phyloP scores from a whole-genome alignment of 2,329 filamentous ascomycete species.

The Xylaria sp. region DNA sequence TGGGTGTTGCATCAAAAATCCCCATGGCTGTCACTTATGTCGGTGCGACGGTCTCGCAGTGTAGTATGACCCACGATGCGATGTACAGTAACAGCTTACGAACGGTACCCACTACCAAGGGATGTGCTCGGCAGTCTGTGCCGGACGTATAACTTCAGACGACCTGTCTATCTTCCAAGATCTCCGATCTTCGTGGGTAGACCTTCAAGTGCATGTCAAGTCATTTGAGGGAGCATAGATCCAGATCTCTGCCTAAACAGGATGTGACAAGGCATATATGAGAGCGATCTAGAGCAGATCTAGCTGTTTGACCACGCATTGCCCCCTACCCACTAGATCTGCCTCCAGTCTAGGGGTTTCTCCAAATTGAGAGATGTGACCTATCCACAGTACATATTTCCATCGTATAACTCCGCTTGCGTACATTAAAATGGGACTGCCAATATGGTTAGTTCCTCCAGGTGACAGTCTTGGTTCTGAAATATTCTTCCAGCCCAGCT shows the following conservation, averaged over 20 bases:
- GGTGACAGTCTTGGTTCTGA: slow-evolving; percentile 42
- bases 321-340: background rate
- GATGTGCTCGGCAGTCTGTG: too few species aligned
- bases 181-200: background rate
- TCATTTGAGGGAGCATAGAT: background rate
- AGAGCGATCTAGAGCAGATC: background rate
- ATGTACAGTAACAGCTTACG: background rate
- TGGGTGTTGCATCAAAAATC: background rate
- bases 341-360: background rate
- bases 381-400: background rate
- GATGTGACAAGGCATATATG: background rate
- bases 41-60: background rate
- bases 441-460: slow-evolving; percentile 36
- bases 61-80: background rate
- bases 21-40: background rate
- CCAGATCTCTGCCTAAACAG: background rate
- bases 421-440: slow-evolving; percentile 6
- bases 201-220: background rate
- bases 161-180: background rate
- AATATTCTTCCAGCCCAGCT: slow-evolving; percentile 41
- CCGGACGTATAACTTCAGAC: background rate
- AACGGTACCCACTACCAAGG: background rate
- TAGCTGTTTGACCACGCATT: background rate
- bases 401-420: slow-evolving; percentile 6
- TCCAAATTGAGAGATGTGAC: background rate